Base-by-base conservation (phyloP, 768 basidiomycete genomes). In the Termitomyces sp. region DNA sequence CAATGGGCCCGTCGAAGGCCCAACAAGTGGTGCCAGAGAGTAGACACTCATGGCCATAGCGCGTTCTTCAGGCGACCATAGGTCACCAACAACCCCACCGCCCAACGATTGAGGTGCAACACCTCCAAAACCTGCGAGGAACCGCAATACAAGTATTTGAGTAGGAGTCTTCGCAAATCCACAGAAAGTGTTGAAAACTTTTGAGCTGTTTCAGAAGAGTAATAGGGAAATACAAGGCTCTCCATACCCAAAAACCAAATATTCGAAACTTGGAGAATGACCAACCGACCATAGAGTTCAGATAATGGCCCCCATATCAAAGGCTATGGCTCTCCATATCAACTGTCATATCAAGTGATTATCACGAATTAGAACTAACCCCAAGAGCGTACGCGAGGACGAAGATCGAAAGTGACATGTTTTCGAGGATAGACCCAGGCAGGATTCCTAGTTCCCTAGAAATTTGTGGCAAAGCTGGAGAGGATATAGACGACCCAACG, bases 71-170 rank as follows among this genome's bases (percentile, higher is more conserved):
- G 78, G 62, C 11, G 66, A 67, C 76, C 78, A 83, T 32, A 79
- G 69, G 56, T 83, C 82, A 1, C 76, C 76, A 3, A 83, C 65
- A 15, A 82, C 71, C 5, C 80, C 85, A 5, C 83, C 84, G 38
- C 84, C 84, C 16, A 85, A 72, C 12, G 78, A 72, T n/a, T 84
- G 73, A 12, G 85, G 83, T 3, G 85, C 85, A 38, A 79, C 78
- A 1, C 85, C 86, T 38, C 86, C 86, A 12, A 88, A 67, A 13
- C 86, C 85, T 2, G 84, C 73, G 2, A 86, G 66, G 61, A 87
- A 84, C 9, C 85, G 81, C 57, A 86, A 86, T 0, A 73, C 76
- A 42, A 86, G 73, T 56, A 86, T 68, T 55, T 84, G 76, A 0
- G 73, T 72, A 40, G 76, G 75, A 27, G 72, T 81, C 38, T 71